These are phyloP conservation scores for Lyophyllum shimeji DNA, from an alignment of 768 basidiomycete species.

Conservation along the genomic window DNA sequence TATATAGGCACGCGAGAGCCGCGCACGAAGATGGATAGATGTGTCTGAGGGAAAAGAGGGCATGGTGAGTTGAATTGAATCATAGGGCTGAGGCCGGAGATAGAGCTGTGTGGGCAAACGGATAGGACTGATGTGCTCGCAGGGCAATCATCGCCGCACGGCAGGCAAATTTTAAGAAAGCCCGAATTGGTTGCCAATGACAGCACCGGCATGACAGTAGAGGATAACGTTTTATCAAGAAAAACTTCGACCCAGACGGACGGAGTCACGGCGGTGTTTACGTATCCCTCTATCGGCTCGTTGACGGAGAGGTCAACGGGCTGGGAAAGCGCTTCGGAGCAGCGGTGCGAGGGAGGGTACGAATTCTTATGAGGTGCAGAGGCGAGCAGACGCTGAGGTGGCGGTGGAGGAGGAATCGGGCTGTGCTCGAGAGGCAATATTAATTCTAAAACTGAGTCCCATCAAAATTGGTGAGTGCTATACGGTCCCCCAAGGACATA, in stretches of 20 bases:
- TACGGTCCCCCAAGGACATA: background rate
- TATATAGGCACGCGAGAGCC: slow-evolving; percentile 38
- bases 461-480: background rate
- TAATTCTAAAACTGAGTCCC: slow-evolving; percentile 27
- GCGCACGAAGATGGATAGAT: slow-evolving; percentile 44
- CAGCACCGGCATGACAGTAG: slow-evolving; percentile 4
- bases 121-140: background rate
- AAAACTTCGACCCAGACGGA: background rate
- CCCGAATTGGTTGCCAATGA: background rate
- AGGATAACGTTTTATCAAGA: background rate
- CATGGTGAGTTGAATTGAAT: slow-evolving; percentile 52
- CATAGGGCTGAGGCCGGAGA: slow-evolving; percentile 40
- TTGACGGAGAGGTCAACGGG: background rate
- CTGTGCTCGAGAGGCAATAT: slow-evolving; percentile 22
- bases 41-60: slow-evolving; percentile 39
- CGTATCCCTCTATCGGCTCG: slow-evolving; percentile 17
- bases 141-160: background rate
- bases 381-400: slow-evolving; percentile 15
- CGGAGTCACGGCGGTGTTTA: background rate
- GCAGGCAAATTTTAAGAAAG: slow-evolving; percentile 7
- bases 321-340: background rate
- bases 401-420: slow-evolving; percentile 14
- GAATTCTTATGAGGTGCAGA: slow-evolving; percentile 18
- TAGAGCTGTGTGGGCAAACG: background rate
- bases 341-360: slow-evolving; percentile 5